Conservation (phyloP, 2,329 filamentous ascomycete species). For the Aureobasidium melanogenum region DNA sequence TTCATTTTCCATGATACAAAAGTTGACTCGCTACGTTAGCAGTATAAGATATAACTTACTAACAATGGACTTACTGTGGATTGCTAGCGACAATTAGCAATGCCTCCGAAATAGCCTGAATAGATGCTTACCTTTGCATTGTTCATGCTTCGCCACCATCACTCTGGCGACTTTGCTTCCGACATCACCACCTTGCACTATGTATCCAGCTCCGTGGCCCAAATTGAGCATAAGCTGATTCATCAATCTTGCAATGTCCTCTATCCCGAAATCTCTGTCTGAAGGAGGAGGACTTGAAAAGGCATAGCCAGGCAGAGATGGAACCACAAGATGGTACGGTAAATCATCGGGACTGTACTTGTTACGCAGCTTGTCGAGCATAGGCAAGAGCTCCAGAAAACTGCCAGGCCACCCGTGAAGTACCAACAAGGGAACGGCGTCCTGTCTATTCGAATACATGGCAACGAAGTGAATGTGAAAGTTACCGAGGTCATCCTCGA, state of each 20-base stretch:
- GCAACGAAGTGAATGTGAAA: constrained; percentile 45
- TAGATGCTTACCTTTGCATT: constrained; percentile 38
- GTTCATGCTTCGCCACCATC: constrained; percentile 33
- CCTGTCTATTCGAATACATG: constrained; percentile 41
- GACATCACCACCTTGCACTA: constrained; percentile 51
- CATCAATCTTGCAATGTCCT: constrained; percentile 36
- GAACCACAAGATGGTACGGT: constrained; percentile 50
- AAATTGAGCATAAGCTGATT: constrained; percentile 45
- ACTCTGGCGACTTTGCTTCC: constrained; percentile 37
- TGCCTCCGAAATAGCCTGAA: too few relatives aligned
- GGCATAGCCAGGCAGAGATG: constrained; percentile 46
- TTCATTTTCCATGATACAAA: constrained; percentile 20
- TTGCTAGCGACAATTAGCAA: not conserved
- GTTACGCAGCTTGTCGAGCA: constrained; percentile 37
- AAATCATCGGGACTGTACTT: constrained; percentile 41
- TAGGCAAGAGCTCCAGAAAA: constrained; percentile 48
- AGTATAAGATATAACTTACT: not conserved
- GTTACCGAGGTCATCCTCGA: constrained; percentile 31
- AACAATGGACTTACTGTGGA: not conserved
- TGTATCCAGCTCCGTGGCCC: constrained; percentile 44
- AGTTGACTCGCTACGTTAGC: not conserved
- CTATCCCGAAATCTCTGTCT: constrained; percentile 34
- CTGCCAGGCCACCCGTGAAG: constrained; percentile 48
- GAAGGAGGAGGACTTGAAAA: constrained; percentile 42
- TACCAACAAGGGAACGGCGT: constrained; percentile 43